Evolutionary conservation across 306 rosid genomes (phyloP), one percentile per base, ranked within the genome.

Genomic region (Parietaria judaica): DNA sequence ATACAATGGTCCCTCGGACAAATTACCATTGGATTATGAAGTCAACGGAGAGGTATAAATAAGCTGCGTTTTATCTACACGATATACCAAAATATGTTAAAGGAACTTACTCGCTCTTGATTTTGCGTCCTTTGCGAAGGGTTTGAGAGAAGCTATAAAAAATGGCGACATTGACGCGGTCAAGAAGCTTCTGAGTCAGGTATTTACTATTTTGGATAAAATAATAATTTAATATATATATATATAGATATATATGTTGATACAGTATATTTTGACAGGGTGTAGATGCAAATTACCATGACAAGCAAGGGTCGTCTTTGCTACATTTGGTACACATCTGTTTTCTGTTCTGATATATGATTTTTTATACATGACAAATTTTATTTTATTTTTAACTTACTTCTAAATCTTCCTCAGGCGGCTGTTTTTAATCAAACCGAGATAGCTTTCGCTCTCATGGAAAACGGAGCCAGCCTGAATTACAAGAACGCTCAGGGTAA

Each of bases 351-450:
- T 43, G 47, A 6, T 23, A 7, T 50, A 37, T 14, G 41, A 1
- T 41, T 41, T 8, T 41, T 41, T 68, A 14, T 41, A 35, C 50
- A 14, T 63, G 35, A 72, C 73, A 37, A 37, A 74, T 46, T 1
- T 46, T 0, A 8, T 8, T 8, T 7, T 46, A 13, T 7, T 46
- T 46, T 46, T 46, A 46, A 46, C 3, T 46, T 59, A 61, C 7
- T 61, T 70, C 31, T 23, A 23, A 0, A 23, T 50, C 58, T 74
- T 75, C 16, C 79, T 80, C 38, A 88, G 99, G 99, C 95, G 59
- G 89, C 99, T 31, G 91, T 94, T 66, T 94, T 94, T 67, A 94
- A 89, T 78, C 97, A 84, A 67, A 86, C 97, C n/a, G 97, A 86
- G 60, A 94, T 89, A 69, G 94, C 66, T 58, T 94, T 89, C 75